Evolutionary conservation across 1,284 basidiomycete genomes (phyloP).

Genomic region (Pseudozyma sp.): DNA sequence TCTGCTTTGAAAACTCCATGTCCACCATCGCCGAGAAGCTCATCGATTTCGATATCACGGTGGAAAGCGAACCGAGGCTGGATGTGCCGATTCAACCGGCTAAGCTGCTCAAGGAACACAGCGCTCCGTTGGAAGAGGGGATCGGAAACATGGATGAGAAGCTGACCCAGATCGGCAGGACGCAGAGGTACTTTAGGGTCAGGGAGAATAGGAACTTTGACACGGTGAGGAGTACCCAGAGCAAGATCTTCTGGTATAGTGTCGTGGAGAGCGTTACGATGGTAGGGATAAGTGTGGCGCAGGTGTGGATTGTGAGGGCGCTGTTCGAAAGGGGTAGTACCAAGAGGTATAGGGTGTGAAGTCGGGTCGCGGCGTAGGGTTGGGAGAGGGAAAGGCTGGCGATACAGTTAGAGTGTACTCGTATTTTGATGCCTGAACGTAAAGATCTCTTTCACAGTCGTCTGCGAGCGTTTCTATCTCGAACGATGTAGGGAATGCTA

Average conservation of each 20-base stretch:
- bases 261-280: constrained; percentile 61
- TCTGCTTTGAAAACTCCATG: constrained; percentile 94
- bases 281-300: constrained; percentile 59
- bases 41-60: constrained; percentile 68
- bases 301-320: constrained; percentile 62
- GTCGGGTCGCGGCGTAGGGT: neutral
- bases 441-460: too few species aligned
- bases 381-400: too few species aligned
- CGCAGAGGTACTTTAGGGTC: constrained; percentile 66
- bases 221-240: constrained; percentile 60
- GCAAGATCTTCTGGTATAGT: constrained; percentile 64
- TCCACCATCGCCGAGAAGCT: constrained; percentile 61
- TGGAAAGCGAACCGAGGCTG: constrained; percentile 65
- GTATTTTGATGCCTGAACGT: too few species aligned
- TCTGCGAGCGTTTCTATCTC: too few species aligned
- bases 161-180: constrained; percentile 55
- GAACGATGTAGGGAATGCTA: too few species aligned
- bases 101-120: constrained; percentile 59
- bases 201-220: constrained; percentile 66
- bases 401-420: too few species aligned
- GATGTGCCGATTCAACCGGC: constrained; percentile 60
- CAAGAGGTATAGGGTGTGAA: constrained; percentile 62
- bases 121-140: constrained; percentile 63
- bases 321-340: constrained; percentile 64
- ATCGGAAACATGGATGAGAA: constrained; percentile 55